These are phyloP conservation scores for Plasmodium gaboni DNA, from an alignment of 169 alveolate genomes.

Conservation along the genomic window DNA sequence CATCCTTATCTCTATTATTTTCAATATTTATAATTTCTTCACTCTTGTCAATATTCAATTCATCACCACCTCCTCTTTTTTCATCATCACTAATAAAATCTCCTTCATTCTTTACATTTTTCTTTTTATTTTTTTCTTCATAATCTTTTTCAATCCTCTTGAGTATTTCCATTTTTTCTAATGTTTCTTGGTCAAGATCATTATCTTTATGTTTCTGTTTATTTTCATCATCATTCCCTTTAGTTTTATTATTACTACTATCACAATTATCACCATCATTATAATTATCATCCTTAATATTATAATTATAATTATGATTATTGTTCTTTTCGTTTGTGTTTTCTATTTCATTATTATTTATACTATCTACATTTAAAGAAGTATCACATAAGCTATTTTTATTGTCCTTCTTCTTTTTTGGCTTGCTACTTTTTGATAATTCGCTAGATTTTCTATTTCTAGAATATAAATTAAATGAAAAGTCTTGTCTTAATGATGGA, in stretches of 20 bases:
- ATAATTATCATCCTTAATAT: constrained; percentile 8
- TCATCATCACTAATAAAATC: not conserved
- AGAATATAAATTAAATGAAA: not conserved
- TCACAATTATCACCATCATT: not conserved
- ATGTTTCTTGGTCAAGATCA: not conserved
- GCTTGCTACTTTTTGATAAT: constrained; percentile 8
- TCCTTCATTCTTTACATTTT: not conserved
- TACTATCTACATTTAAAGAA: not conserved
- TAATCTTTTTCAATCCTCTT: constrained; percentile 11
- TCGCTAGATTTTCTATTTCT: not conserved
- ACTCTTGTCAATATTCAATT: not conserved
- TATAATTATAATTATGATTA: constrained; percentile 13
- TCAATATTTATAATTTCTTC: not conserved
- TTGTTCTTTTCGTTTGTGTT: constrained; percentile 2
- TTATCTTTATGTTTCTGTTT: not conserved
- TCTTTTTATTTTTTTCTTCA: constrained; percentile 5
- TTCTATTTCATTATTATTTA: constrained; percentile 31
- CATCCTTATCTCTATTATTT: not conserved
- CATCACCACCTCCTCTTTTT: not conserved
- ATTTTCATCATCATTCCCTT: not conserved
- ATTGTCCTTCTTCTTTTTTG: no score
- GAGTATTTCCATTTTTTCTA: constrained; percentile 10
- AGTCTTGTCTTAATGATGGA: constrained; percentile 12
- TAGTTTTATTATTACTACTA: not conserved
- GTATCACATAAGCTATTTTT: not conserved